Conservation (phyloP, 352 stramenopile genomes). For the Globisporangium middletonii region DNA sequence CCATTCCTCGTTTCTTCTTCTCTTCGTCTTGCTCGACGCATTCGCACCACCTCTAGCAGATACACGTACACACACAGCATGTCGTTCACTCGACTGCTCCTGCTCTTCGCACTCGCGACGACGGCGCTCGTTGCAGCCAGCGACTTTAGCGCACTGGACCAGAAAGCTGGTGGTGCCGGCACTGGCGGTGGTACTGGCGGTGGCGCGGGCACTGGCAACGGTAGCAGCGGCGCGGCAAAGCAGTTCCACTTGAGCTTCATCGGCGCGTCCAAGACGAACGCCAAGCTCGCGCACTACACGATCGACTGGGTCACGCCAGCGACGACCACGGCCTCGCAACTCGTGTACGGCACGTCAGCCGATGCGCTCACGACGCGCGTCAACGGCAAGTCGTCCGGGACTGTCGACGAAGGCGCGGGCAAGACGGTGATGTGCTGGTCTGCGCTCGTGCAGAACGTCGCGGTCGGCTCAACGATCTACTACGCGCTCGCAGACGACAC, state of each 20-base stretch:
- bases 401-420: conserved; percentile 39
- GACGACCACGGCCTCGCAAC: conserved; percentile 22
- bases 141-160: conserved; percentile 3
- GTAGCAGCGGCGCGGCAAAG: neutral
- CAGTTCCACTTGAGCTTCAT: conserved; percentile 74
- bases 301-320: conserved; percentile 62
- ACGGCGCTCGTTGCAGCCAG: neutral
- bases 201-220: neutral
- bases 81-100: neutral
- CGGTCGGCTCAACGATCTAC: conserved; percentile 43
- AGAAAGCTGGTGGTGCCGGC: neutral
- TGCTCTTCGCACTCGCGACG: conserved; percentile 2
- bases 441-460: conserved; percentile 37
- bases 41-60: too few relatives aligned
- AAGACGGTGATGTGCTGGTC: conserved; percentile 51
- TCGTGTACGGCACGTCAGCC: conserved; percentile 39
- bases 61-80: neutral
- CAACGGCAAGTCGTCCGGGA: conserved; percentile 24
- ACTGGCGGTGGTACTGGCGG: neutral
- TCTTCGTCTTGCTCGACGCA: too few relatives aligned
- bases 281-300: conserved; percentile 40
- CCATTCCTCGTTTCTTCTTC: too few relatives aligned
- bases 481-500: conserved; percentile 40
- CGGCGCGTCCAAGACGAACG: conserved; percentile 17
- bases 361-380: conserved; percentile 28